Evolutionary conservation across 208 protist species (phyloP), one percentile per base, ranked within the genome.

Genomic region (Trypanosoma boissoni): DNA sequence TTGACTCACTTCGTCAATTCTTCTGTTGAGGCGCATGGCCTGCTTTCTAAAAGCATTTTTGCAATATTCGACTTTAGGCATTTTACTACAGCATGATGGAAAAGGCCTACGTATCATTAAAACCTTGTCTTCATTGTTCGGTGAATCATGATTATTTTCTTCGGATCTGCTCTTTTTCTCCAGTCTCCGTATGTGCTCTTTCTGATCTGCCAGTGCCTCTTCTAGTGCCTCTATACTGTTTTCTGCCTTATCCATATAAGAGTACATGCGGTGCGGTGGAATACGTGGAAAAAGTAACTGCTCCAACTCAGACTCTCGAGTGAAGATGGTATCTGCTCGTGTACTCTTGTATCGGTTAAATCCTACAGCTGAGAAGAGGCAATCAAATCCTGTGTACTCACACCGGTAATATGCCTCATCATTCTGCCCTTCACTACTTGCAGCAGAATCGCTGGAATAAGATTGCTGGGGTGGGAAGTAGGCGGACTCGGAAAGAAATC

Each of bases 161-260:
- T n/a, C n/a, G n/a, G n/a, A n/a, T 48, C 10, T 7, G 10, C 42
- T n/a, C 10, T 49, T 54, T 14, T 39, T 14, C 39, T 18, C 9
- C n/a, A 37, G n/a, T 16, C 41, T 54, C 8, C 39, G 14, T 44
- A 34, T 9, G 37, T 59, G 59, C 9, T 75, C 76, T 63, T 84
- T 89, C 45, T 90, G 69, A 29, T 84, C 71, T 3, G 87, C 87
- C 27, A 91, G 72, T 5, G 73, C 78, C 24, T 91, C 83, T 63
- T 91, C 83, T 52, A 94, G 55, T 9, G 68, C 54, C 10, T 78
- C 58, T 59, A 89, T 86, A n/a, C 76, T 69, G 14, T 45, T 46
- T 57, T 94, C 83, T 0, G 87, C 76, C 16, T 72, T 59, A 10
- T 63, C 54, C 28, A 94, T 94, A 29, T 43, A 48, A 10, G 54